Conservation (phyloP, 2,329 filamentous ascomycete species). For the Juglanconis juglandina region DNA sequence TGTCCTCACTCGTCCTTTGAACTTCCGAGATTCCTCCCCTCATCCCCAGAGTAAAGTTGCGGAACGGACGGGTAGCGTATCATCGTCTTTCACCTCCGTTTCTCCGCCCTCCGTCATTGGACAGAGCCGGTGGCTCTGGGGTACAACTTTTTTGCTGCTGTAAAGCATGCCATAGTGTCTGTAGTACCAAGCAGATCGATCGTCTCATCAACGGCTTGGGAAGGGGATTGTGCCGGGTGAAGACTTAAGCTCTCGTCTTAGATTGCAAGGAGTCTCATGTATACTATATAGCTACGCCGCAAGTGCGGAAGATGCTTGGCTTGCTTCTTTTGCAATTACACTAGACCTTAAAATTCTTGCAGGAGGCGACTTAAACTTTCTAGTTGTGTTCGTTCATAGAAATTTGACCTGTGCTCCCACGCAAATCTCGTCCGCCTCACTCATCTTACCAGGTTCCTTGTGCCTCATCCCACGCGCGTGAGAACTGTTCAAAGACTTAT, state of each 20-base stretch:
- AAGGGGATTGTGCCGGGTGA: background rate
- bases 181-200: background rate
- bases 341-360: background rate
- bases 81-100: background rate
- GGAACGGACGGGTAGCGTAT: background rate
- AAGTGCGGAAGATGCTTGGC: background rate
- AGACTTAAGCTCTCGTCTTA: background rate
- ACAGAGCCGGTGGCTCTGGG: background rate
- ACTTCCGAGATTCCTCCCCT: background rate
- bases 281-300: background rate
- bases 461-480: background rate
- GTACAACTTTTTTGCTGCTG: background rate
- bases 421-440: background rate
- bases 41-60: conserved; percentile 5
- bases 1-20: too few relatives aligned
- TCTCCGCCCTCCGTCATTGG: background rate
- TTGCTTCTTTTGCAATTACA: background rate
- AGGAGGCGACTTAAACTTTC: background rate
- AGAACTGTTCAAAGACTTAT: background rate
- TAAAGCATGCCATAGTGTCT: background rate
- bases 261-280: background rate
- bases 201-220: background rate
- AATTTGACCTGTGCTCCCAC: background rate
- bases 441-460: background rate
- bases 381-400: background rate